Percentiles rank a stretch among this genome's conserved stretches.
These are phyloP conservation scores for Geotrichum cucujoidarum DNA, from an alignment of 1,139 yeast species.

Conservation along the genomic window DNA sequence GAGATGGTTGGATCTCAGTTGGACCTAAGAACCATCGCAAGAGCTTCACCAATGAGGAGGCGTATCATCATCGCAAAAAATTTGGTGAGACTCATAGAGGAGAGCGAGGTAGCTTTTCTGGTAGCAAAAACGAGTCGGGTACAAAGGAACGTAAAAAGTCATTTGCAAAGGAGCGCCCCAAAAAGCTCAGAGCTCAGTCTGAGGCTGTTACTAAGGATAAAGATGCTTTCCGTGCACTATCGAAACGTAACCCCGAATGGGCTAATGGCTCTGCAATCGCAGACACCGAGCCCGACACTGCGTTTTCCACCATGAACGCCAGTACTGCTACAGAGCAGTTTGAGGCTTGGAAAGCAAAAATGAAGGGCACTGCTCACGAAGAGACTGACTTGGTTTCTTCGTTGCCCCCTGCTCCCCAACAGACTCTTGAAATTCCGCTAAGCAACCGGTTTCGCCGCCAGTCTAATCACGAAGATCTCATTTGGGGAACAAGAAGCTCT, in stretches of 20 bases:
- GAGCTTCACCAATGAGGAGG: conserved; percentile 21
- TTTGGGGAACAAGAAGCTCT: conserved; percentile 14
- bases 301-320: neutral
- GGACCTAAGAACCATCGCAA: conserved; percentile 25
- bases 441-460: conserved; percentile 9
- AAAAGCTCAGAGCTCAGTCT: conserved; percentile 21
- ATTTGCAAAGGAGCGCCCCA: conserved; percentile 19
- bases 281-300: conserved; percentile 1
- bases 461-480: conserved; percentile 16
- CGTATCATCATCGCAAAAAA: conserved; percentile 18
- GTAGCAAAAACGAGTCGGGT: neutral
- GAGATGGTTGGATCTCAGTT: conserved; percentile 36
- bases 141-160: conserved; percentile 11
- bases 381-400: neutral
- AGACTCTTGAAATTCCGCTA: neutral
- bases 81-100: conserved; percentile 14
- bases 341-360: conserved; percentile 21
- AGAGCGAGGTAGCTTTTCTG: conserved; percentile 13
- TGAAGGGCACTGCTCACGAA: conserved; percentile 3
- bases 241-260: conserved; percentile 14
- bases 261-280: conserved; percentile 8
- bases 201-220: conserved; percentile 18
- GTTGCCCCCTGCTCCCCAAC: neutral
- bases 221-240: conserved; percentile 22
- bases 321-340: conserved; percentile 20